Evolutionary conservation across 139 green algal genomes (phyloP), one percentile per base, ranked within the genome.

Genomic region (Chloropicon primus): DNA sequence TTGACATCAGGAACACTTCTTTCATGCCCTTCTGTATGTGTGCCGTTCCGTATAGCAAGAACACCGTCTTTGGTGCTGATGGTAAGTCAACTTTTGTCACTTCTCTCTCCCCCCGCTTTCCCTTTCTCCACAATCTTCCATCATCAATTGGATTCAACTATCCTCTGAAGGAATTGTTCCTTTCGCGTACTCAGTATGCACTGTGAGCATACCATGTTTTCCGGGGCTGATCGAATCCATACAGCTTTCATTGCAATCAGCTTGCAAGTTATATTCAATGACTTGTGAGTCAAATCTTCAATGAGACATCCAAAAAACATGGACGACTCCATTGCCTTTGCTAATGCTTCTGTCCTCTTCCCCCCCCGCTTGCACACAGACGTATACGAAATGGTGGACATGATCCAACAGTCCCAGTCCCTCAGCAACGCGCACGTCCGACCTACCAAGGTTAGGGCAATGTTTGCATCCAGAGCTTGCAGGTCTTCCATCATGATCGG

Each of bases 401-500:
- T 62, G 41, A 62, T 62, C 17, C 41, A 62, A 62, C 41, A 62
- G 41, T 62, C 41, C 10, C 41, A 62, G 41, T 62, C 41, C 41
- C 41, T 62, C 10, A 62, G 41, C 41, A 62, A 62, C 41, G 17
- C 5, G 41, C 41, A 62, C 53, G 26, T 25, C 71, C 76, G 84
- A 1, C 81, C 78, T 1, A 75, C 26, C 84, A 93, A 87, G 73
- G 89, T 99, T 29, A 86, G 92, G 2, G 85, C 90, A 25, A 93
- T 98, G 90, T 86, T 99, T 71, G 95, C 95, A 2, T 93, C 86
- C 53, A 87, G 92, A 5, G 95, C 95, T 1, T 99, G 95, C 74
- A 75, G 74, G 27, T 89, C 80, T 22, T 96, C 89, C 22, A 92
- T 99, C 81, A 99, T 99, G 95, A 96, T 99, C 27, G 95, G 95